Conservation (phyloP, 2,329 filamentous ascomycete species). For the Fusarium sp. region DNA sequence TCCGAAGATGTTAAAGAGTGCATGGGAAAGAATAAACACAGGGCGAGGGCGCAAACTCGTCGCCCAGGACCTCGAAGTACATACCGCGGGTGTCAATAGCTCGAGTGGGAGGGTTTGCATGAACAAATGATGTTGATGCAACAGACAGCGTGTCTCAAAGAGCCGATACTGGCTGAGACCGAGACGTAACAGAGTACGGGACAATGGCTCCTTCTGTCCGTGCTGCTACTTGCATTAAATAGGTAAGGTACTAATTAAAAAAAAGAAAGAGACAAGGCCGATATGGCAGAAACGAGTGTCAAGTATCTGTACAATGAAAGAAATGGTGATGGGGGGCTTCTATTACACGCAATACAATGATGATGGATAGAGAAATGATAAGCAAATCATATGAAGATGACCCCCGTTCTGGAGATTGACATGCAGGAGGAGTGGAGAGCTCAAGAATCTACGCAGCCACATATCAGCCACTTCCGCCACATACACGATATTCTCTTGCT, state of each 20-base stretch:
- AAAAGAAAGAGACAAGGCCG: not conserved
- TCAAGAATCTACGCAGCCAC: conserved; percentile 7
- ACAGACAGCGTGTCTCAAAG: conserved; percentile 44
- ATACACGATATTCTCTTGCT: not conserved
- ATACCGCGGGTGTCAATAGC: conserved; percentile 31
- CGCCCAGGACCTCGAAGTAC: conserved; percentile 15
- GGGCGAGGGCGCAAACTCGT: conserved; percentile 5
- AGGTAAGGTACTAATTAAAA: not conserved
- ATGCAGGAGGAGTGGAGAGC: conserved; percentile 34
- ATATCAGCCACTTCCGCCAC: conserved; percentile 23
- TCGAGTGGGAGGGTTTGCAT: conserved; percentile 26
- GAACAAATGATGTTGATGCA: conserved; percentile 38
- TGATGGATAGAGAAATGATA: conserved; percentile 29
- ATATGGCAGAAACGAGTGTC: conserved; percentile 18
- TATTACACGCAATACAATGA: conserved; percentile 22
- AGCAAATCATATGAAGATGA: conserved; percentile 28
- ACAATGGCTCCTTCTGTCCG: conserved; percentile 12
- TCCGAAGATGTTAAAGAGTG: not conserved
- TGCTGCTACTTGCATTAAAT: not conserved
- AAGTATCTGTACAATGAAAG: conserved; percentile 11
- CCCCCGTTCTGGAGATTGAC: conserved; percentile 13
- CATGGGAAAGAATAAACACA: not conserved
- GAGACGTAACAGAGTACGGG: conserved; percentile 14
- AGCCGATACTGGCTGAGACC: conserved; percentile 24
- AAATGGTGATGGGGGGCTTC: conserved; percentile 1